Evolutionary conservation across 2,329 filamentous ascomycete species (phyloP).

Genomic region (Aspergillus versicolor): DNA sequence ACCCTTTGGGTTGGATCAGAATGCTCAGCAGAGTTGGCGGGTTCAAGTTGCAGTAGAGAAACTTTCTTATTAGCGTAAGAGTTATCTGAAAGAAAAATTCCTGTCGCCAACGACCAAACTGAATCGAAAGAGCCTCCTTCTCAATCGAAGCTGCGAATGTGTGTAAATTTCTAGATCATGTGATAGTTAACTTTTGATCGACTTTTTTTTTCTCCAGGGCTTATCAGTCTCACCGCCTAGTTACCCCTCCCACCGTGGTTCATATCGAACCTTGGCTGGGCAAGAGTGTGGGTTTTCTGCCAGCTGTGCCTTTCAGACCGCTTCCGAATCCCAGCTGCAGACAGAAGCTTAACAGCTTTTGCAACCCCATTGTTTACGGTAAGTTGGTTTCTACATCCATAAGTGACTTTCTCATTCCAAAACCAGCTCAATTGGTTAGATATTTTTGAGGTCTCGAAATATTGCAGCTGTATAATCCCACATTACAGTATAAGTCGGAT

Average conservation of each 20-base stretch:
- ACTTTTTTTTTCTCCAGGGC: slow-evolving; percentile 22
- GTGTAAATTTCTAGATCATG: slow-evolving; percentile 38
- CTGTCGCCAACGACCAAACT: background rate
- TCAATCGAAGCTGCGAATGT: slow-evolving; percentile 22
- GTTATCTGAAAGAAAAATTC: background rate
- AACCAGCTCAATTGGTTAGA: background rate
- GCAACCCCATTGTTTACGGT: background rate
- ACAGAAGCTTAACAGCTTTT: background rate
- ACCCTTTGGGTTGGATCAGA: background rate
- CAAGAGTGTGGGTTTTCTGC: slow-evolving; percentile 11
- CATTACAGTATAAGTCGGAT: background rate
- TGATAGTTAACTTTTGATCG: slow-evolving; percentile 34
- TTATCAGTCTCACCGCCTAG: slow-evolving; percentile 20
- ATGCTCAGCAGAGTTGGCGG: background rate
- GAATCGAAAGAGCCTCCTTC: background rate
- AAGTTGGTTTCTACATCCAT: background rate
- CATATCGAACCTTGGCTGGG: background rate
- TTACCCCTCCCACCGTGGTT: slow-evolving; percentile 10
- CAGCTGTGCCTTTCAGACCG: slow-evolving; percentile 12
- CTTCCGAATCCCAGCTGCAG: background rate
- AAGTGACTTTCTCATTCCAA: background rate
- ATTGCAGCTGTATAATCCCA: background rate
- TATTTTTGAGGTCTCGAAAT: background rate
- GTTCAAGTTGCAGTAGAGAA: background rate
- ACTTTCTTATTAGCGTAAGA: background rate